Base-by-base conservation (phyloP, 768 basidiomycete species). In the Trichaptum fuscoviolaceum region DNA sequence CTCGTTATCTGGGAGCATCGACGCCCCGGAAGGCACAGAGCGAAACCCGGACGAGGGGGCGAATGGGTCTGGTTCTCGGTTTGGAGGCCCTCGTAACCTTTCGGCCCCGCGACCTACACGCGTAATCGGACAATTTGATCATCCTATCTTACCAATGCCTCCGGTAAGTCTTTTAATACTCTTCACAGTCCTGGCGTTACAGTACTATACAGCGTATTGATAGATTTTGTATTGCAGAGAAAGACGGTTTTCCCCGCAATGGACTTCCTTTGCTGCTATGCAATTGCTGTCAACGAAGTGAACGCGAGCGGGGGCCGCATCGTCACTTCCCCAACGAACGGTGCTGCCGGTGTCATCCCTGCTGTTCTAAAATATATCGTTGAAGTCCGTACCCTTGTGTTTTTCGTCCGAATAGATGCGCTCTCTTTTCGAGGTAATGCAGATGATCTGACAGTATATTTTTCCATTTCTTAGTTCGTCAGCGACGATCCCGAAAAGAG, bases 201-300 rank as follows among this genome's bases (percentile, higher is more conserved):
- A 64, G 27, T 27, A 42, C 34, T 15, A 62, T n/a, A 34, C 63
- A 42, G 64, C 61, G 34, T 57, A 30, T 68, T 20, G 8, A 35
- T 34, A 18, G 62, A 52, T 35, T 42, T 62, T 65, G 26, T 65
- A 42, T 60, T 64, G 57, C 65, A 94, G 92, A 85, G 91, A 68
- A 91, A 85, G 75, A 92, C 92, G 9, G 88, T 90, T 70, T 95
- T 97, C 63, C 95, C 95, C 0, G 95, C 93, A 0, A 87, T 99
- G 77, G 95, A 99, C 73, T 96, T 95, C 73, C 79, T 99, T 67
- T 92, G 91, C 1, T 93, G 93, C 68, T 98, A 97, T 76, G 96
- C 95, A 2, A 96, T 95, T 64, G 93, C 93, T 20, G 94, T 95
- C 15, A 96, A 96, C 72, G 96, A 97, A 75, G 95, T 96, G 15